Evolutionary conservation across 345 rosid genomes (phyloP).

Genomic region (Eucalyptus curtisii): DNA sequence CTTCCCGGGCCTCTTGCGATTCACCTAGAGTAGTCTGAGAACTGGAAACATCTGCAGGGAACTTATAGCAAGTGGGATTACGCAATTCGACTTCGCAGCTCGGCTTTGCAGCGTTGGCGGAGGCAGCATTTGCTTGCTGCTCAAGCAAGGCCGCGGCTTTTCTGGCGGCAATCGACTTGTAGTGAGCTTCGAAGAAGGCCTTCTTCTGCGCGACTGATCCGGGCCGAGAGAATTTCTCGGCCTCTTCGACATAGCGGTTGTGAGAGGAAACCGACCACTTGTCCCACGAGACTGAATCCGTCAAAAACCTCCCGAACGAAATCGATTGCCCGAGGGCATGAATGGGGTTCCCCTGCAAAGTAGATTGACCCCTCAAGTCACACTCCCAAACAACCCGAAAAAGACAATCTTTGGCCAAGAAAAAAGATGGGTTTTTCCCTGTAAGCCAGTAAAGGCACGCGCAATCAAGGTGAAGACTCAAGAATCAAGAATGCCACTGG

Average conservation of each 20-base stretch:
- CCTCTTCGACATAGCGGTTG: slow-evolving; percentile 32
- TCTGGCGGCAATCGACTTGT: slow-evolving; percentile 22
- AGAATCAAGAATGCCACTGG: not conserved
- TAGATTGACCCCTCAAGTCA: not conserved
- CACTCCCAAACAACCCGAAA: not conserved
- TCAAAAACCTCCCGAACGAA: slow-evolving; percentile 32
- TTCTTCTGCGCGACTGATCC: slow-evolving; percentile 42
- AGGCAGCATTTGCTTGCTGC: slow-evolving; percentile 6
- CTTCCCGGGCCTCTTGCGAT: not conserved
- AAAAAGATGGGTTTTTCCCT: not conserved
- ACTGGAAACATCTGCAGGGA: not conserved
- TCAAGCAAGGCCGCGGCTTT: slow-evolving; percentile 15
- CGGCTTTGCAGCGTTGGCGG: not conserved
- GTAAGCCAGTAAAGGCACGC: not conserved
- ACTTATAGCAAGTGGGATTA: not conserved
- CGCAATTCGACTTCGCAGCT: not conserved
- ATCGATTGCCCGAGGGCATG: slow-evolving; percentile 19
- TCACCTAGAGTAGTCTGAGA: not conserved
- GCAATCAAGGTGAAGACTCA: not conserved
- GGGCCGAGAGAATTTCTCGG: slow-evolving; percentile 27
- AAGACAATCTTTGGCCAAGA: not conserved
- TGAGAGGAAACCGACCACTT: slow-evolving; percentile 31
- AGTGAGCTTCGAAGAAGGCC: slow-evolving; percentile 44
- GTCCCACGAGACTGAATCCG: slow-evolving; percentile 28
- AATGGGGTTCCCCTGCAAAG: slow-evolving; percentile 13